A percentile compares a stretch with the other conserved stretches of the same genome.
phyloP scores from a whole-genome alignment of 768 basidiomycete species.

The Erythrobasidium yunnanense region DNA sequence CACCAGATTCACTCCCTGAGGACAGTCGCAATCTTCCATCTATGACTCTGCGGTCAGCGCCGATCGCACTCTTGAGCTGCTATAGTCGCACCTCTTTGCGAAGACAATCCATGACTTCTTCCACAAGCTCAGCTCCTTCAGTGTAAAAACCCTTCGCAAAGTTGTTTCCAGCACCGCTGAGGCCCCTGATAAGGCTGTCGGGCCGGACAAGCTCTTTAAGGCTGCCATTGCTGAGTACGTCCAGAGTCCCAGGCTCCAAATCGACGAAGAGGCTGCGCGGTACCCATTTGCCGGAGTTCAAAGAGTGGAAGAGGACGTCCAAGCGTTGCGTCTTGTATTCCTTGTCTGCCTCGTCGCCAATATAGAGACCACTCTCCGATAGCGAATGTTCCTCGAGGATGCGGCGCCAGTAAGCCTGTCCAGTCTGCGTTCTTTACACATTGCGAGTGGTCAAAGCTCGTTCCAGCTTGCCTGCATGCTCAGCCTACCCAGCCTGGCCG shows the following conservation, averaged over 20 bases:
- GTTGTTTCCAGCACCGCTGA: not conserved
- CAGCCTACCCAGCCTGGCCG: slow-evolving; percentile 7
- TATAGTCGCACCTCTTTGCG: slow-evolving; percentile 45
- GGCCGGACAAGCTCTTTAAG: slow-evolving; percentile 62
- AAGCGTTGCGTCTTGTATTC: slow-evolving; percentile 29
- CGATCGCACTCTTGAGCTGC: not conserved
- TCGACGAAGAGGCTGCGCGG: slow-evolving; percentile 84
- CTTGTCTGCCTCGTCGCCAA: slow-evolving; percentile 36
- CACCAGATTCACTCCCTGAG: slow-evolving; percentile 78
- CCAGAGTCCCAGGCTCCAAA: slow-evolving; percentile 74
- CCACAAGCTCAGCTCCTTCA: slow-evolving; percentile 82
- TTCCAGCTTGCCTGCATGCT: not conserved
- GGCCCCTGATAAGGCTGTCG: slow-evolving; percentile 52
- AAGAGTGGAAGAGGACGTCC: slow-evolving; percentile 27
- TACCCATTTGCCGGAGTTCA: slow-evolving; percentile 54
- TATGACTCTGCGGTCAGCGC: slow-evolving; percentile 46
- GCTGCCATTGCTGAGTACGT: slow-evolving; percentile 50
- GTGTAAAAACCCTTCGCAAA: slow-evolving; percentile 59
- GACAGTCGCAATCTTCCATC: slow-evolving; percentile 61
- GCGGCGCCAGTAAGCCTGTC: slow-evolving; percentile 65
- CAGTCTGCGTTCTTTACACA: slow-evolving; percentile 53
- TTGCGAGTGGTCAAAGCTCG: not conserved
- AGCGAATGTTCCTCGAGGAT: slow-evolving; percentile 29
- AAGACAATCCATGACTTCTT: slow-evolving; percentile 54
- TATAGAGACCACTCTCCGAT: not conserved